These are phyloP conservation scores for Ilyonectria robusta DNA, from an alignment of 2,329 filamentous ascomycete species.

Conservation along the genomic window DNA sequence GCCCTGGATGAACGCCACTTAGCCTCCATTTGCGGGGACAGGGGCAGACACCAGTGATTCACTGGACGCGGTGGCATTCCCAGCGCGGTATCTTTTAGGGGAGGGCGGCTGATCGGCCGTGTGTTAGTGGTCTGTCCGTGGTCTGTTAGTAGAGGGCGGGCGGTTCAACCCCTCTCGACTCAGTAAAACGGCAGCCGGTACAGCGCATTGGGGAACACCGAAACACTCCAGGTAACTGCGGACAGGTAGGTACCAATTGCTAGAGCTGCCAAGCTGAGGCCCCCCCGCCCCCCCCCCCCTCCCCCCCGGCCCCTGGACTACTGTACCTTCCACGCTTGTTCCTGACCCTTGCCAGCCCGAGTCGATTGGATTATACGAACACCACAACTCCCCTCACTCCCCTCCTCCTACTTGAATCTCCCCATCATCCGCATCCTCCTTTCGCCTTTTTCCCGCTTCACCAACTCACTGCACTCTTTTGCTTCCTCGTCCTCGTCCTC, in stretches of 20 bases:
- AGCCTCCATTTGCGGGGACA: slow-evolving; percentile 11
- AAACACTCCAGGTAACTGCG: not conserved
- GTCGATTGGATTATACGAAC: slow-evolving; percentile 25
- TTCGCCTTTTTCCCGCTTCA: slow-evolving; percentile 29
- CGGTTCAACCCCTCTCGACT: not conserved
- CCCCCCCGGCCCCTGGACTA: no score
- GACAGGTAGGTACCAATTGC: no score
- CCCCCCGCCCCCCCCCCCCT: no score
- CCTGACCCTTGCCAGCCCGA: slow-evolving; percentile 8
- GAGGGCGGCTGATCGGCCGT: not conserved
- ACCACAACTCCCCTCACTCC: slow-evolving; percentile 1
- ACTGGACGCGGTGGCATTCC: slow-evolving; percentile 6
- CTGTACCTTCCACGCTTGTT: not conserved
- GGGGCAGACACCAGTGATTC: slow-evolving; percentile 1
- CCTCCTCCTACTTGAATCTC: slow-evolving; percentile 1
- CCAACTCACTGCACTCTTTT: slow-evolving; percentile 14
- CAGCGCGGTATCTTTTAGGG: not conserved
- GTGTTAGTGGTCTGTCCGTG: not conserved
- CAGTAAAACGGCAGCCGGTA: not conserved
- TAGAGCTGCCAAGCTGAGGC: not conserved
- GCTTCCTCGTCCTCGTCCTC: slow-evolving; percentile 12
- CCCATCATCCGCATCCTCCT: not conserved
- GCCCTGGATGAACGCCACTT: slow-evolving; percentile 1
- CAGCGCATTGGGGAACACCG: not conserved
- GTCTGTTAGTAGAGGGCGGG: not conserved